These are phyloP conservation scores for Saccharomycopsis malanga DNA, from an alignment of 805 yeast species.

Conservation along the genomic window DNA sequence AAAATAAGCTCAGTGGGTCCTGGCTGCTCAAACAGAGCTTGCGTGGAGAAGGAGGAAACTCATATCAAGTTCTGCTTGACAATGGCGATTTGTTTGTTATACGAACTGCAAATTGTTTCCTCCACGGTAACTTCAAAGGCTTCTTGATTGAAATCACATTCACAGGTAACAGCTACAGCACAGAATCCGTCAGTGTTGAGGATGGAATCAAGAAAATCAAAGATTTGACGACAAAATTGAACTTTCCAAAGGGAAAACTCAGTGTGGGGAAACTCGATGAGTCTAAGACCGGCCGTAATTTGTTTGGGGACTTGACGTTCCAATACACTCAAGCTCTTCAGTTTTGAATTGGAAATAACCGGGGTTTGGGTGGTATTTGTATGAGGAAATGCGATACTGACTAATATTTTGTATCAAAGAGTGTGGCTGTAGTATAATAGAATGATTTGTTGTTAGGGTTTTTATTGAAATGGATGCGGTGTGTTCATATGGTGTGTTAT, in stretches of 20 bases:
- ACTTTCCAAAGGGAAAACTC: constrained; percentile 34
- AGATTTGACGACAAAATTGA: constrained; percentile 29
- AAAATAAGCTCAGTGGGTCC: constrained; percentile 53
- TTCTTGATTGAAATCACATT: constrained; percentile 47
- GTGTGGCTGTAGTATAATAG: no score
- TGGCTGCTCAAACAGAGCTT: constrained; percentile 67
- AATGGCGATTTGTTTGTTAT: constrained; percentile 31
- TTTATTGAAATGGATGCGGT: no score
- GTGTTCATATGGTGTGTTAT: no score
- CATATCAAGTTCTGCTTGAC: constrained; percentile 44
- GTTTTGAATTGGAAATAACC: no score
- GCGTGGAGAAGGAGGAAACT: constrained; percentile 69
- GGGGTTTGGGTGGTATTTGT: no score
- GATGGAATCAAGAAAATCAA: constrained; percentile 24
- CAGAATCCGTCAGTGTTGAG: neutral
- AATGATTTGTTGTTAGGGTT: no score
- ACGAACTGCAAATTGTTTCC: constrained; percentile 61
- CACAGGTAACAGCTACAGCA: neutral
- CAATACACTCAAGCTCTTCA: constrained; percentile 15
- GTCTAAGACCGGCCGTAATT: neutral
- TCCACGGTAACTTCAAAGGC: constrained; percentile 71
- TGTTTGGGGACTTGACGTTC: constrained; percentile 14
- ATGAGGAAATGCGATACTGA: no score
- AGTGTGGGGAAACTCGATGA: constrained; percentile 30
- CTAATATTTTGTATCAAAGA: no score